phyloP scores from a whole-genome alignment of 2,329 filamentous ascomycete species.

The Colletotrichum aenigma region DNA sequence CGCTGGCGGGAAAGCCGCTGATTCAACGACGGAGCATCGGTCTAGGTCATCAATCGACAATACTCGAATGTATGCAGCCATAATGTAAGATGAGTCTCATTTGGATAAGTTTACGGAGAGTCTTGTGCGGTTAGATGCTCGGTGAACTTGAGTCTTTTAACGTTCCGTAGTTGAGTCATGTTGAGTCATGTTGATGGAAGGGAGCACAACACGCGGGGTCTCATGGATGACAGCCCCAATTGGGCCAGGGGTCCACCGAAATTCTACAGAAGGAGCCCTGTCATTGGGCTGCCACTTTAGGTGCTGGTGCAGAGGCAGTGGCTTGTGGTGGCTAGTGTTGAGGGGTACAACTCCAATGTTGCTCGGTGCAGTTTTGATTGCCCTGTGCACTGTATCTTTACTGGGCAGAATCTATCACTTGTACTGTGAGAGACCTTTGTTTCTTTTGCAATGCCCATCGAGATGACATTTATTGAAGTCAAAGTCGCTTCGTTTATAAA shows the following conservation, averaged over 20 bases:
- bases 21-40: constrained; percentile 26
- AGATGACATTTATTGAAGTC: neutral
- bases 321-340: neutral
- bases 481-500: neutral
- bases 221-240: neutral
- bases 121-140: neutral
- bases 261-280: neutral
- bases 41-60: constrained; percentile 27
- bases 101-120: neutral
- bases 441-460: neutral
- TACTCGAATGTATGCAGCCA: constrained; percentile 27
- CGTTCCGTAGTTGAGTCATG: neutral
- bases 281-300: neutral
- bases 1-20: constrained; percentile 30
- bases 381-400: neutral
- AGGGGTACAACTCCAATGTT: neutral
- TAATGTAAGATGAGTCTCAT: neutral
- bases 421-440: neutral
- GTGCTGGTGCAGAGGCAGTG: neutral
- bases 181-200: neutral
- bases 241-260: neutral
- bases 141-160: neutral
- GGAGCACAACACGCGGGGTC: neutral
- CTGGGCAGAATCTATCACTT: neutral
- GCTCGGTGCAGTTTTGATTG: neutral